Evolutionary conservation across 2,329 filamentous ascomycete species (phyloP).

Genomic region (Fusarium multiceps): DNA sequence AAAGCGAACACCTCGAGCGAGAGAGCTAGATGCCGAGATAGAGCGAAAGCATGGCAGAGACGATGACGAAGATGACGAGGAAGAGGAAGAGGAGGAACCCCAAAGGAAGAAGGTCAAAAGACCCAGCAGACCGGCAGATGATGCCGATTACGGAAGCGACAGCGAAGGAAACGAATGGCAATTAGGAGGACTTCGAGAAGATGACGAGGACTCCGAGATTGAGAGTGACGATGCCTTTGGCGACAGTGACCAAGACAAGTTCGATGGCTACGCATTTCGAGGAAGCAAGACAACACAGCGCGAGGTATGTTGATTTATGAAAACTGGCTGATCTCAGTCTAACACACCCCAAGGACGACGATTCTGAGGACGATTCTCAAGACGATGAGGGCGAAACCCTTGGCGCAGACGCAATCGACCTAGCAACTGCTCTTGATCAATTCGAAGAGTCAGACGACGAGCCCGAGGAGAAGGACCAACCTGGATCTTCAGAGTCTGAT

Average conservation of each 20-base stretch:
- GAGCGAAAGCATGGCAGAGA: conserved; percentile 59
- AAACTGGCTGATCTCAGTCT: background rate
- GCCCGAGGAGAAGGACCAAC: conserved; percentile 58
- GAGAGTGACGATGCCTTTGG: conserved; percentile 85
- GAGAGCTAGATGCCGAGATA: conserved; percentile 62
- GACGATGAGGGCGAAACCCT: conserved; percentile 69
- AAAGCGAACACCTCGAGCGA: conserved; percentile 61
- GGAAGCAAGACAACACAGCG: conserved; percentile 56
- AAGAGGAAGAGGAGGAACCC: conserved; percentile 61
- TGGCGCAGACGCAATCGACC: conserved; percentile 68
- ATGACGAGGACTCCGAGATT: conserved; percentile 72
- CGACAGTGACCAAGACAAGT: conserved; percentile 86
- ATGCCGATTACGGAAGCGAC: conserved; percentile 81
- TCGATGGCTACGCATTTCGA: conserved; percentile 75
- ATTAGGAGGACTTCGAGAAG: conserved; percentile 69
- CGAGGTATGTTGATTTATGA: conserved; percentile 40
- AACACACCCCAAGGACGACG: conserved; percentile 57
- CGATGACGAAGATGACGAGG: conserved; percentile 59
- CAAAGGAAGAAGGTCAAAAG: conserved; percentile 57
- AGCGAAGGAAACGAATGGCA: conserved; percentile 89
- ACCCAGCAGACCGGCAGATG: conserved; percentile 53
- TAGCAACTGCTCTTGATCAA: conserved; percentile 67
- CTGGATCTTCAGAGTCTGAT: conserved; percentile 58
- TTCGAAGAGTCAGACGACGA: conserved; percentile 63
- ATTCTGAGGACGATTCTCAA: conserved; percentile 66